Evolutionary conservation across 345 rosid species (phyloP), one percentile per base, ranked within the genome.

Genomic region (Laguncularia racemosa): DNA sequence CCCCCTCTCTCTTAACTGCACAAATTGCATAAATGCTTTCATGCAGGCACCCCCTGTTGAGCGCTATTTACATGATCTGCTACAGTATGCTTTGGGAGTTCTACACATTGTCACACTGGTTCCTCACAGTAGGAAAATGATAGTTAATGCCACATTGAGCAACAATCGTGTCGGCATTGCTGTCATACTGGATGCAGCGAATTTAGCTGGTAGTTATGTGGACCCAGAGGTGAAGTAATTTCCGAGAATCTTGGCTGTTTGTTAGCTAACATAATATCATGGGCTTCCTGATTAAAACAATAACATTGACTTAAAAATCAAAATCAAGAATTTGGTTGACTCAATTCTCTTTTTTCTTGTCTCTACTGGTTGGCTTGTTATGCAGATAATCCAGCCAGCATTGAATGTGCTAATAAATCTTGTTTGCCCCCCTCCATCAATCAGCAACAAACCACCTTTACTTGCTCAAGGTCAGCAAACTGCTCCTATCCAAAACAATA

Each of bases 371-470:
- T 44, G 21, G 20, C 28, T 46, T 26, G 44, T 52, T 67, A 64
- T 79, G 76, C 82, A 93, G 99, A 87, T 87, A 48, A 82, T 89
- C 79, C 99, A 89, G 81, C 89, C 95, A 62, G 97, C 99, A 48
- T 74, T 93, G 59, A 87, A 80, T 75, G 95, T 89, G 64, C 76
- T 93, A 55, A 81, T 93, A 76, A 89, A 87, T 72, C 90, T 93
- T 70, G 99, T 93, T 64, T 93, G 99, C 60, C 96, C 97, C 46
- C 99, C 99, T 6, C 99, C 99, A 76, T 89, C 99, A 59, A 78
- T 93, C 63, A 93, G 96, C 80, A 86, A 86, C 55, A 93, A 81
- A 69, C 86, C 89, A 21, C 72, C 89, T 56, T 61, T 67, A 28
- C 70, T 67, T 67, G 68, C 74, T 20, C 91, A 74, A 71, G 78